Conservation (phyloP, 2,329 filamentous ascomycete genomes). For the Fusarium praegraminearum region DNA sequence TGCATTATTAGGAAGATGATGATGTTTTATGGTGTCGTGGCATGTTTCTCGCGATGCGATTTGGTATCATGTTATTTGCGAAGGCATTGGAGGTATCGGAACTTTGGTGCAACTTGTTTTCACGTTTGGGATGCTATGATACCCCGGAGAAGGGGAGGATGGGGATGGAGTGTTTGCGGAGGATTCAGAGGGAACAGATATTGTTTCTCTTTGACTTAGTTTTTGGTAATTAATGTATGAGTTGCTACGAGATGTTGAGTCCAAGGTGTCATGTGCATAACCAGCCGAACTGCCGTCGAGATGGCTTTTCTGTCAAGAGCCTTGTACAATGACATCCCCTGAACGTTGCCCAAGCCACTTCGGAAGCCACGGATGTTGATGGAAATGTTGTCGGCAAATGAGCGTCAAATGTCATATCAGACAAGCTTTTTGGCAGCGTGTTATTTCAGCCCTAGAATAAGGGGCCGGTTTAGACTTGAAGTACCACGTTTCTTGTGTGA, state of each 20-base stretch:
- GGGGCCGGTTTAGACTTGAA: slow-evolving; percentile 5
- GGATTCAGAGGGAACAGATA: slow-evolving; percentile 1
- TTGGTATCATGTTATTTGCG: slow-evolving; percentile 31
- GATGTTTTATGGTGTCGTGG: slow-evolving; percentile 36
- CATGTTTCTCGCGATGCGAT: slow-evolving; percentile 26
- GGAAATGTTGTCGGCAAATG: background rate
- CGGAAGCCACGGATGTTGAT: slow-evolving; percentile 33
- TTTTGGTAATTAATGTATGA: slow-evolving; percentile 37
- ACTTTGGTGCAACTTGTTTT: slow-evolving; percentile 33
- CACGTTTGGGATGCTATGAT: slow-evolving; percentile 40
- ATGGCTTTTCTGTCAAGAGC: background rate
- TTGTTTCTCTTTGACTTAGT: slow-evolving; percentile 26
- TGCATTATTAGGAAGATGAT: slow-evolving; percentile 43
- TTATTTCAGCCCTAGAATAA: slow-evolving; percentile 28
- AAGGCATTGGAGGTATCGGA: slow-evolving; percentile 25
- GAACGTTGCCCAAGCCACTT: background rate
- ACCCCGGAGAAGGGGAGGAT: slow-evolving; percentile 38
- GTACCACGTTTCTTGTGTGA: background rate
- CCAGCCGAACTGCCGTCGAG: background rate
- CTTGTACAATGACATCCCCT: too few relatives aligned
- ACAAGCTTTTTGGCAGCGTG: slow-evolving; percentile 32
- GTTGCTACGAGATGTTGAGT: slow-evolving; percentile 4
- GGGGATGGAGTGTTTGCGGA: slow-evolving; percentile 25
- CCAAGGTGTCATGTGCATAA: background rate
- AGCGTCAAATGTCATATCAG: background rate